phyloP scores from a whole-genome alignment of 805 yeast genomes.

The Wickerhamiella slavikovae region DNA sequence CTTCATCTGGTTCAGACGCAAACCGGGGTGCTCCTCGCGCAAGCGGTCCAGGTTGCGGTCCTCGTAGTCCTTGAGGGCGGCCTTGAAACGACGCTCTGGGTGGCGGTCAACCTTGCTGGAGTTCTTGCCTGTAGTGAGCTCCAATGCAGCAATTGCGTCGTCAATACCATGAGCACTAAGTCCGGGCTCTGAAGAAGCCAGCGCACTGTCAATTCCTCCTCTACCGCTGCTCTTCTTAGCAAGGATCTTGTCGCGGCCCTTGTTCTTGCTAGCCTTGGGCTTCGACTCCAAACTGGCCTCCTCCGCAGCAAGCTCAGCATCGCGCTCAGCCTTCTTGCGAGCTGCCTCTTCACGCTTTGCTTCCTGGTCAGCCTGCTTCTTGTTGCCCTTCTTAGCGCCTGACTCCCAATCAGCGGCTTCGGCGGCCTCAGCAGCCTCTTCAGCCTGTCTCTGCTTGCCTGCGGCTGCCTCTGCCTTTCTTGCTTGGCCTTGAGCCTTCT shows the following conservation, averaged over 20 bases:
- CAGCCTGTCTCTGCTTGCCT: slow-evolving; percentile 33
- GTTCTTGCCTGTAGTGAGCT: slow-evolving; percentile 36
- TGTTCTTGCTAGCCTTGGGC: slow-evolving; percentile 29
- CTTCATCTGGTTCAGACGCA: slow-evolving; percentile 60
- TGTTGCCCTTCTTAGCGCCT: slow-evolving; percentile 47
- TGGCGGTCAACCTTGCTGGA: slow-evolving; percentile 42
- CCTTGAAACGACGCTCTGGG: slow-evolving; percentile 75
- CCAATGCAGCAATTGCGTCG: slow-evolving; percentile 56
- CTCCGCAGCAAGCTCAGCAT: slow-evolving; percentile 40
- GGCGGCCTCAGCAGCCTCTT: slow-evolving; percentile 25
- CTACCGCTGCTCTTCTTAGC: slow-evolving; percentile 36
- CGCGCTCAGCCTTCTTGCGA: slow-evolving; percentile 66
- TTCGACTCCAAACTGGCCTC: slow-evolving; percentile 37
- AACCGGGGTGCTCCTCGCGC: slow-evolving; percentile 59
- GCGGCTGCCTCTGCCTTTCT: slow-evolving; percentile 44
- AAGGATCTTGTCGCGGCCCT: slow-evolving; percentile 52
- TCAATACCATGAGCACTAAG: slow-evolving; percentile 60
- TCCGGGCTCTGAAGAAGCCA: slow-evolving; percentile 36
- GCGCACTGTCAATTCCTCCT: slow-evolving; percentile 30
- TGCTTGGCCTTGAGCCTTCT: slow-evolving; percentile 37
- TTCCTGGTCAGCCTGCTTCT: slow-evolving; percentile 48
- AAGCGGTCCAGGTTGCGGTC: slow-evolving; percentile 52
- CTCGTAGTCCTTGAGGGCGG: slow-evolving; percentile 54
- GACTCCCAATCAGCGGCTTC: slow-evolving; percentile 51
- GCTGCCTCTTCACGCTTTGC: slow-evolving; percentile 57